Evolutionary conservation across 495 filamentous ascomycete species (phyloP).

Genomic region (Aspergillus conjunctus): DNA sequence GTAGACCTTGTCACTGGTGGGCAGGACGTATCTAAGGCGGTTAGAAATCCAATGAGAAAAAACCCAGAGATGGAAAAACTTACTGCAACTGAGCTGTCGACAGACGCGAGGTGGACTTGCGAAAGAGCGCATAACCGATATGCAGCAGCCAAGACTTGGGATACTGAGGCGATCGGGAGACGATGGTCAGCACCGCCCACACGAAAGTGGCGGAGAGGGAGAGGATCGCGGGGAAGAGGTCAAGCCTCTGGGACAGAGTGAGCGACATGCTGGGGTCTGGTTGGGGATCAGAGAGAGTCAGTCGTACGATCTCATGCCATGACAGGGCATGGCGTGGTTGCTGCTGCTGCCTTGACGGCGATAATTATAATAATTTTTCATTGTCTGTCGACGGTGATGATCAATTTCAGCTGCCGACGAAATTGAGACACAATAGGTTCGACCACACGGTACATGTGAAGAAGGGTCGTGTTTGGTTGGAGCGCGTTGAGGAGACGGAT

Average conservation of each 20-base stretch:
- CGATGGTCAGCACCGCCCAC: slow-evolving; percentile 36
- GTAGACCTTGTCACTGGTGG: slow-evolving; percentile 54
- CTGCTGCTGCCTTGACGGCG: too few relatives aligned
- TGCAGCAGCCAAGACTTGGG: slow-evolving; percentile 41
- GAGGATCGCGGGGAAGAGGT: slow-evolving; percentile 38
- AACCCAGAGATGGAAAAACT: slow-evolving; percentile 1
- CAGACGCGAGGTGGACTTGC: slow-evolving; percentile 37
- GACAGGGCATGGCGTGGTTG: too few relatives aligned
- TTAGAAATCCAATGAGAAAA: background rate
- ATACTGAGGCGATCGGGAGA: slow-evolving; percentile 39
- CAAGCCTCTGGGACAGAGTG: slow-evolving; percentile 37
- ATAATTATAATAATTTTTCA: too few relatives aligned
- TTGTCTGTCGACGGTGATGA: too few relatives aligned
- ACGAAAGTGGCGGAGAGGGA: slow-evolving; percentile 33
- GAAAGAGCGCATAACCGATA: slow-evolving; percentile 42
- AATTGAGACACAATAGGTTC: too few relatives aligned
- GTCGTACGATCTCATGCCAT: too few relatives aligned
- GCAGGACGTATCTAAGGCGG: slow-evolving; percentile 26
- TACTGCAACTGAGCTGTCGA: slow-evolving; percentile 39
- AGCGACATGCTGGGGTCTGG: slow-evolving; percentile 17
- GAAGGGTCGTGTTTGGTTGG: too few relatives aligned
- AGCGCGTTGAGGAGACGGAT: too few relatives aligned
- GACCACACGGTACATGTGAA: too few relatives aligned
- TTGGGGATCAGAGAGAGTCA: too few relatives aligned
- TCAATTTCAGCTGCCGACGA: too few relatives aligned